Base-by-base conservation (phyloP, 2,329 filamentous ascomycete species). In the Alternaria metachromatica region DNA sequence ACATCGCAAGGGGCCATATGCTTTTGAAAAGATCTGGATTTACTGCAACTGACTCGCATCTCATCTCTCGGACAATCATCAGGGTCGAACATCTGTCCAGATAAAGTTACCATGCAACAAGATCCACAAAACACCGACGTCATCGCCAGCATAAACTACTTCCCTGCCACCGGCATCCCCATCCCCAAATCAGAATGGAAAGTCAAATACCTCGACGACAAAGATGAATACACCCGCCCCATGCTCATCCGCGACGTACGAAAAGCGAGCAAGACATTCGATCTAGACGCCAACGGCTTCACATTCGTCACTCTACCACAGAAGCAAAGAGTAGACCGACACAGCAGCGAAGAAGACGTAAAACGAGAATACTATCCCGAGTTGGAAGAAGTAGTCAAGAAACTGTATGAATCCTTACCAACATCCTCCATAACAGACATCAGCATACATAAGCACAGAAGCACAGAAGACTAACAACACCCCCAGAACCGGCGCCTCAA, bases 241-340 rank as follows among this genome's bases (percentile, higher is more conserved):
- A 73, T 74, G 61, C 68, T 62, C 13, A 72, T 84, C 51, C 78
- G 80, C 48, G 83, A 85, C 66, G 78, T 84, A 41, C 75, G 80
- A n/a, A 81, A 81, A 0, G 73, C 79, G 12, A 78, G 82, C 61
- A 67, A 78, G 15, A 69, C 76, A 21, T 82, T 80, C 59, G 76
- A 66, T 4, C 70, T 83, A 7, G 79, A 82, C 60, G 73, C 62
- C 6, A 78, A 77, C 28, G 81, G 76, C 25, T 76, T 77, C 56
- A 64, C 73, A 49, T 65, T 77, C 33, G 55, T 74, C 41, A 65
- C 67, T 6, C 45, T 70, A 1, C 53, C 43, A 2, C 44, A 43
- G 2, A 64, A 55, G 20, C n/a, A 45, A 10, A 51, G 66, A 50
- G 63, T 68, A 6, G 28, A 46, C 20, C 54, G 48, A 37, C 44